A percentile compares a stretch with the other conserved stretches of the same genome.
These are phyloP conservation scores for Vaccinium corymbosum DNA, from an alignment of 148 eudicot genomes.

Conservation along the genomic window DNA sequence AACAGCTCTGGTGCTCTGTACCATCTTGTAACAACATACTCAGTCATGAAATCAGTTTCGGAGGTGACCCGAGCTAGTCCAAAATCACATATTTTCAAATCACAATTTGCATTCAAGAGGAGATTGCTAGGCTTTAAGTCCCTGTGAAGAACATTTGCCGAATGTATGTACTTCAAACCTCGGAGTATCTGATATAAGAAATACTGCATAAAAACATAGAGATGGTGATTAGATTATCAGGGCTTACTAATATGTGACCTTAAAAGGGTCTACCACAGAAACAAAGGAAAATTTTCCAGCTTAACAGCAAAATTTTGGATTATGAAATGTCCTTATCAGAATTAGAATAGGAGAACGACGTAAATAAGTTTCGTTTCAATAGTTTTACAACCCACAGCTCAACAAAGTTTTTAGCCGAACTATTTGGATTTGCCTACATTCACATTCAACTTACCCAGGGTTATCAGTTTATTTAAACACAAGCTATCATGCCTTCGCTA, in stretches of 20 bases:
- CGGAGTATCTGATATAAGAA: constrained; percentile 97
- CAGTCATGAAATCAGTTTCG: constrained; percentile 57
- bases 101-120: constrained; percentile 93
- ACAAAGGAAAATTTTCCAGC: neutral
- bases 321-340: neutral
- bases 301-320: neutral
- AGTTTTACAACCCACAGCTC: neutral
- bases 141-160: constrained; percentile 95
- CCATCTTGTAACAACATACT: constrained; percentile 61
- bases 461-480: neutral
- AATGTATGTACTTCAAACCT: constrained; percentile 94
- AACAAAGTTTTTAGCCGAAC: neutral
- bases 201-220: constrained; percentile 55
- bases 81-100: constrained; percentile 93
- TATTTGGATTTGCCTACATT: neutral
- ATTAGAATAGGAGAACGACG: neutral
- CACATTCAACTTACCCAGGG: neutral
- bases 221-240: neutral
- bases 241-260: neutral
- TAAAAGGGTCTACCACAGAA: neutral
- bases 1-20: constrained; percentile 90
- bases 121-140: constrained; percentile 98
- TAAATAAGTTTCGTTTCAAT: neutral
- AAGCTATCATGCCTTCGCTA: neutral
- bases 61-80: constrained; percentile 77